Percentiles rank a stretch among this genome's conserved stretches.
phyloP scores from a whole-genome alignment of 179 eudicot genomes.

The Patellifolia procumbens region DNA sequence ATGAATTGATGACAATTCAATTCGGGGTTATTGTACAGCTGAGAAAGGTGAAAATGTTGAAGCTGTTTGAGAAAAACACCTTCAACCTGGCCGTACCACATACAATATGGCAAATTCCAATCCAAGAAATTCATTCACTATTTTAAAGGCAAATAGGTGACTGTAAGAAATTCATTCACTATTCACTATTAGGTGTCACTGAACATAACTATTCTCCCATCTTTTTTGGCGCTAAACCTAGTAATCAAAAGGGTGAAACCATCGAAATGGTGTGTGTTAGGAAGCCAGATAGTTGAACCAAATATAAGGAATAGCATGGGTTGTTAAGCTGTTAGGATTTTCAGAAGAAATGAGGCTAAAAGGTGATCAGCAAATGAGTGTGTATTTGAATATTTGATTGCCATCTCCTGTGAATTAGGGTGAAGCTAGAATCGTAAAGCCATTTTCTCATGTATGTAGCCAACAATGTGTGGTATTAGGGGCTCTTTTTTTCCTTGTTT shows the following conservation, averaged over 20 bases:
- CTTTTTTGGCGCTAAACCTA: neutral
- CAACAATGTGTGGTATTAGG: neutral
- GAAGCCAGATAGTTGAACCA: neutral
- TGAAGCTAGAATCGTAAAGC: neutral
- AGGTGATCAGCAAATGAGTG: neutral
- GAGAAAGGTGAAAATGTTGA: no score
- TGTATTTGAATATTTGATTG: neutral
- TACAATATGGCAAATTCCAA: no score
- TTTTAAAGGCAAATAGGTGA: no score
- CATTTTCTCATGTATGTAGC: neutral
- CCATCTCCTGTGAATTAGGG: neutral
- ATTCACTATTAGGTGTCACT: neutral
- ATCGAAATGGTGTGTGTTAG: neutral
- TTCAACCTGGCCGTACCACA: no score
- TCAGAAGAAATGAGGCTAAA: neutral
- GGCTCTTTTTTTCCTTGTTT: neutral
- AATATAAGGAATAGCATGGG: neutral
- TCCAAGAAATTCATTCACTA: no score
- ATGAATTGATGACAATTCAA: no score
- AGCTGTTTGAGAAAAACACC: no score
- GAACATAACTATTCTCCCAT: neutral
- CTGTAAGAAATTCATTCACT: neutral
- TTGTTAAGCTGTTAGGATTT: neutral
- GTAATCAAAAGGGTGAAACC: neutral
- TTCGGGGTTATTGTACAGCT: no score